phyloP scores from a whole-genome alignment of 1,139 yeast genomes.

The Wickerhamomyces sp. region DNA sequence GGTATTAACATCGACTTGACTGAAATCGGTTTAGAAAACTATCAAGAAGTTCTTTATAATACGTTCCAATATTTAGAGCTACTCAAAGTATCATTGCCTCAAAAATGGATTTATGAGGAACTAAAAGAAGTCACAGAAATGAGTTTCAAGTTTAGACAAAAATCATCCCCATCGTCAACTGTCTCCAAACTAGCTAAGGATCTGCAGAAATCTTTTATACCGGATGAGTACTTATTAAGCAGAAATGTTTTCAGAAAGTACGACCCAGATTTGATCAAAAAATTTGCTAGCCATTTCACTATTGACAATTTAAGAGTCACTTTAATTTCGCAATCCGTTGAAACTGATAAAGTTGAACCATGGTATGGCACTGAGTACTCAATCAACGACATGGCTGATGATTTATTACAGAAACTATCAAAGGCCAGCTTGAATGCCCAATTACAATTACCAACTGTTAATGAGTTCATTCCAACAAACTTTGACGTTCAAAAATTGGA shows the following conservation, averaged over 20 bases:
- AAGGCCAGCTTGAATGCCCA: slow-evolving; percentile 32
- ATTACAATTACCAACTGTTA: slow-evolving; percentile 62
- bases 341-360: slow-evolving; percentile 46
- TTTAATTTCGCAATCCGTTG: slow-evolving; percentile 48
- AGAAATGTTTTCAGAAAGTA: slow-evolving; percentile 56
- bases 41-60: slow-evolving; percentile 53
- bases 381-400: slow-evolving; percentile 39
- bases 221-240: slow-evolving; percentile 58
- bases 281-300: slow-evolving; percentile 47
- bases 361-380: slow-evolving; percentile 92
- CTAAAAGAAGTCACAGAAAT: slow-evolving; percentile 41
- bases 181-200: slow-evolving; percentile 46
- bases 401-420: slow-evolving; percentile 34
- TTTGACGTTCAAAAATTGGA: slow-evolving; percentile 54
- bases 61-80: slow-evolving; percentile 71
- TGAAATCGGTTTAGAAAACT: slow-evolving; percentile 59
- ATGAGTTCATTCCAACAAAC: slow-evolving; percentile 77
- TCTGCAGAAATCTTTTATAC: slow-evolving; percentile 50
- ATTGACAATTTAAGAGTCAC: slow-evolving; percentile 59
- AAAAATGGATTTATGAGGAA: slow-evolving; percentile 51
- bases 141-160: slow-evolving; percentile 64
- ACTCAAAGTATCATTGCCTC: slow-evolving; percentile 51
- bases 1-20: slow-evolving; percentile 72
- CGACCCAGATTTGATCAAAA: slow-evolving; percentile 47
- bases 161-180: slow-evolving; percentile 56